Percentiles rank a stretch among this genome's conserved stretches.
phyloP scores from a whole-genome alignment of 306 rosid genomes.

The Dryas drummondii region DNA sequence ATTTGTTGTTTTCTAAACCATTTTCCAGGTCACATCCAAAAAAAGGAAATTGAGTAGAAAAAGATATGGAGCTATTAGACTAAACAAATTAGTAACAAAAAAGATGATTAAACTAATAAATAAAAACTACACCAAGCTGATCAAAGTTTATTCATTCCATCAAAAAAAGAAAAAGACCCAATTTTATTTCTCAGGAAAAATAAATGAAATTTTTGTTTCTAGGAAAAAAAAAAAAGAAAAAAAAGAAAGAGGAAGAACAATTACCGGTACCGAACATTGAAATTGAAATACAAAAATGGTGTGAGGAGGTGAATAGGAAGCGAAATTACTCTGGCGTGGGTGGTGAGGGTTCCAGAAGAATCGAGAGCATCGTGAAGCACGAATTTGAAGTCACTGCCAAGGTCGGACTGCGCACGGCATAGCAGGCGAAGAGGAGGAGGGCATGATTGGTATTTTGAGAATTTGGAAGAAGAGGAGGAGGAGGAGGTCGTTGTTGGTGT shows the following conservation, averaged over 20 bases:
- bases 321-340: conserved; percentile 61
- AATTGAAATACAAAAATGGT: too few species aligned
- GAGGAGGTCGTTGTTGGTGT: conserved; percentile 21
- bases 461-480: conserved; percentile 17
- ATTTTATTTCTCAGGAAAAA: not conserved
- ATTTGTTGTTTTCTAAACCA: not conserved
- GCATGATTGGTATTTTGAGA: conserved; percentile 40
- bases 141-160: not conserved
- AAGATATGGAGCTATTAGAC: not conserved
- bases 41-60: not conserved
- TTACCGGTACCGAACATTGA: too few species aligned
- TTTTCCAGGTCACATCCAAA: too few species aligned
- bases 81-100: not conserved
- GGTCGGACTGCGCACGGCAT: conserved; percentile 32
- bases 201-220: not conserved
- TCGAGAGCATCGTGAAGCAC: conserved; percentile 76
- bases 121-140: too few species aligned
- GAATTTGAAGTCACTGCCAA: conserved; percentile 44
- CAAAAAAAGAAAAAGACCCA: not conserved
- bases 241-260: not conserved
- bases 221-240: too few species aligned
- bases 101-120: not conserved
- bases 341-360: conserved; percentile 71
- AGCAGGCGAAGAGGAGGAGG: conserved; percentile 33
- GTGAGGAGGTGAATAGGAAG: too few species aligned